A percentile compares a stretch with the other conserved stretches of the same genome.
Evolutionary conservation across 2,329 filamentous ascomycete species (phyloP).

Genomic region (Colletotrichum tanaceti): DNA sequence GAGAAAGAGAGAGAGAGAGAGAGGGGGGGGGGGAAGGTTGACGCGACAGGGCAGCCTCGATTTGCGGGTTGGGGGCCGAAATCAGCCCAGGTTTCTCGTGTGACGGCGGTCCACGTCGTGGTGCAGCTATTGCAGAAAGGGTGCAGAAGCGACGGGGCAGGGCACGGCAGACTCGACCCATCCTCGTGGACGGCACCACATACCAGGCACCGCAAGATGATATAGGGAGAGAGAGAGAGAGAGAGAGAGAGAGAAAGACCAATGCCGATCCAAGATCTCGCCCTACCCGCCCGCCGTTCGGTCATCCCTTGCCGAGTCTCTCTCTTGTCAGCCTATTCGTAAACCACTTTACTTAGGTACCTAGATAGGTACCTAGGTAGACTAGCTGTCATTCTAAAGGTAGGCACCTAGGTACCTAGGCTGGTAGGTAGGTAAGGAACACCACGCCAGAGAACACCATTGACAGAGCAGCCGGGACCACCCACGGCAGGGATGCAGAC

Average conservation of each 20-base stretch:
- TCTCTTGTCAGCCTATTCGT: not conserved
- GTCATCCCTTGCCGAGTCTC: slow-evolving; percentile 1
- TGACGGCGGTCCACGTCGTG: slow-evolving; percentile 25
- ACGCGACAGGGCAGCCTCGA: slow-evolving; percentile 6
- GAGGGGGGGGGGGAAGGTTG: not conserved
- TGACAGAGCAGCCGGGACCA: slow-evolving; percentile 25
- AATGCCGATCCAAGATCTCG: not conserved
- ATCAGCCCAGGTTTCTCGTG: slow-evolving; percentile 12
- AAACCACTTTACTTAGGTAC: no score
- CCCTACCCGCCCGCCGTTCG: not conserved
- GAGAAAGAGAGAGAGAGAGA: not conserved
- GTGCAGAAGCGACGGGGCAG: slow-evolving; percentile 3
- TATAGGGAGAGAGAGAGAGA: no score
- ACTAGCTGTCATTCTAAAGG: not conserved
- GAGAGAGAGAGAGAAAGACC: not conserved
- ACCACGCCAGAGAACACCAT: slow-evolving; percentile 22
- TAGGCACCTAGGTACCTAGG: not conserved
- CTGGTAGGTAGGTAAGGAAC: slow-evolving; percentile 33
- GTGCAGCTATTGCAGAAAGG: slow-evolving; percentile 12
- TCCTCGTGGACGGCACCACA: no score
- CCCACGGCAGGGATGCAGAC: slow-evolving; percentile 28
- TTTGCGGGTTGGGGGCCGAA: slow-evolving; percentile 4
- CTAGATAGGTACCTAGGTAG: no score
- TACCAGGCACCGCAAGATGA: no score
- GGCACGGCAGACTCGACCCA: slow-evolving; percentile 30